These are phyloP conservation scores for Jimgerdemannia flammicorona DNA, from an alignment of 192 early-diverging fungal genomes.

Conservation along the genomic window DNA sequence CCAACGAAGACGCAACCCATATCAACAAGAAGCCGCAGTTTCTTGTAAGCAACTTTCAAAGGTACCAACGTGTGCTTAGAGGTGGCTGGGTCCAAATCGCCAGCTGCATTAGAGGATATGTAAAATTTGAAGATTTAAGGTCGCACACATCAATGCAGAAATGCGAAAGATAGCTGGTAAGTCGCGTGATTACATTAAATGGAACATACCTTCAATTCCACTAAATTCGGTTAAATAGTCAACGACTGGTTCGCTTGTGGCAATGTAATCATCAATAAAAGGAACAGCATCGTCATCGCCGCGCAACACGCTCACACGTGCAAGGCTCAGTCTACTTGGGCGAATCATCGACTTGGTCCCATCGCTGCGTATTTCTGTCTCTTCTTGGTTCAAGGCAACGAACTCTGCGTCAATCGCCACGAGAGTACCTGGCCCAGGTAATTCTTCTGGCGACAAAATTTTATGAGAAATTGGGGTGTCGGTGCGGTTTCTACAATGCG, in stretches of 20 bases:
- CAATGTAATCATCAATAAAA: conserved; percentile 98
- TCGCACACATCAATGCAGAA: neutral
- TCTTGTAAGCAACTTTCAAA: conserved; percentile 91
- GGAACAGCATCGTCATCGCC: conserved; percentile 75
- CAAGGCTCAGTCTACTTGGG: conserved; percentile 78
- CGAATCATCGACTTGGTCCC: conserved; percentile 82
- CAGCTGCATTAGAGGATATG: conserved; percentile 38
- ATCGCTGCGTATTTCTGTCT: conserved; percentile 88
- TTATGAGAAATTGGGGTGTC: conserved; percentile 44
- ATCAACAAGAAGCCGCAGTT: conserved; percentile 87
- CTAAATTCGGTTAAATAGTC: conserved; percentile 93
- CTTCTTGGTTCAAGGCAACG: conserved; percentile 82
- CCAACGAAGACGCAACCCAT: conserved; percentile 90
- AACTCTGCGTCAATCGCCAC: conserved; percentile 95
- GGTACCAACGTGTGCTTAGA: conserved; percentile 83
- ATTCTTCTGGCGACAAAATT: conserved; percentile 52
- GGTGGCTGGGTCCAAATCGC: conserved; percentile 70
- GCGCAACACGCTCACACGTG: conserved; percentile 87
- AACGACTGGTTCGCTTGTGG: conserved; percentile 75
- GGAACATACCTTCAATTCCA: conserved; percentile 74
- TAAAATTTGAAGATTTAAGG: neutral
- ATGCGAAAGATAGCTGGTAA: neutral
- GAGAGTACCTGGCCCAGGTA: conserved; percentile 60
- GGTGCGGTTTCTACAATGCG: conserved; percentile 30
- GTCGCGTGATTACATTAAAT: conserved; percentile 1